Percentiles rank a stretch among this genome's conserved stretches.
Evolutionary conservation across 208 protist species (phyloP).

Genomic region (Crithidia sp.): DNA sequence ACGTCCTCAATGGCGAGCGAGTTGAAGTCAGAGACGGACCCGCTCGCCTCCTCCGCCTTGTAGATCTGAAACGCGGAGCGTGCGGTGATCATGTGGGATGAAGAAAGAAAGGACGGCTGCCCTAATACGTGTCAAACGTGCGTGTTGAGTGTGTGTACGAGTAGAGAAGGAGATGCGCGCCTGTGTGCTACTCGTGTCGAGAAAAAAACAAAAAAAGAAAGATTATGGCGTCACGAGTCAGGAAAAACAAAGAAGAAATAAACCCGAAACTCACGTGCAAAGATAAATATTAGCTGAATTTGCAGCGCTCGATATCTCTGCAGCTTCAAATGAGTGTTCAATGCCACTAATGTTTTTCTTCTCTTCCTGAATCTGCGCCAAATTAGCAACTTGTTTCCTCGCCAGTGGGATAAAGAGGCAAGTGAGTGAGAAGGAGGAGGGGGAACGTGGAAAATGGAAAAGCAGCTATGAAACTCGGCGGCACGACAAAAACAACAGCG

Average conservation of each 20-base stretch:
- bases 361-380: no score
- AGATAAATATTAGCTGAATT: no score
- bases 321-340: no score
- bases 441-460: not conserved
- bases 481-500: not conserved
- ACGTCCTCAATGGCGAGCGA: conserved; percentile 56
- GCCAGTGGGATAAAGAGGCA: no score
- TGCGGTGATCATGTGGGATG: conserved; percentile 50
- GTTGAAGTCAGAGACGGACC: conserved; percentile 58
- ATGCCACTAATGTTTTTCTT: no score
- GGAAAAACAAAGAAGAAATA: no score
- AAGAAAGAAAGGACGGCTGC: no score
- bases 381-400: no score
- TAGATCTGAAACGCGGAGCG: conserved; percentile 85
- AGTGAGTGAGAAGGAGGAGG: not conserved
- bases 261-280: no score
- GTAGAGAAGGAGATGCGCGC: not conserved
- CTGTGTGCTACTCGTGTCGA: conserved; percentile 13
- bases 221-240: no score
- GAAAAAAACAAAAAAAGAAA: not conserved
- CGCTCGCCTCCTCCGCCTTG: conserved; percentile 37
- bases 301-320: no score
- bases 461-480: not conserved
- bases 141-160: not conserved
- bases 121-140: not conserved